Conservation (phyloP, 1,284 basidiomycete genomes). For the Mycena sp. region DNA sequence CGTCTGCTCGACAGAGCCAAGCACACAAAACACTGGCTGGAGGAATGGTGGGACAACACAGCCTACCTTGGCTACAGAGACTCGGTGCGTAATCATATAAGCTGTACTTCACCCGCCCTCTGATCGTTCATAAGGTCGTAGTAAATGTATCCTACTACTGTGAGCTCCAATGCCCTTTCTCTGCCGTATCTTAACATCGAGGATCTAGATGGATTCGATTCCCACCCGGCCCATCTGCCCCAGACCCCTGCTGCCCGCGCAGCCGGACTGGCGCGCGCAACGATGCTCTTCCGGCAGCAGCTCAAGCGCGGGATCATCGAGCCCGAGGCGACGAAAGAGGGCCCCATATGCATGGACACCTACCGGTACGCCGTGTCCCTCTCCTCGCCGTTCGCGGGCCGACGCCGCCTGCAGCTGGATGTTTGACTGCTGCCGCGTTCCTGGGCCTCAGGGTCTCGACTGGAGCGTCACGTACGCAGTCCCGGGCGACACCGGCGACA, state of each 20-base stretch:
- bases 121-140: conserved; percentile 60
- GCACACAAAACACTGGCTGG: conserved; percentile 75
- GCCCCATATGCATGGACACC: conserved; percentile 88
- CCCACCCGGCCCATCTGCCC: conserved; percentile 66
- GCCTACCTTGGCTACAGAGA: conserved; percentile 80
- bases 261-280: conserved; percentile 75
- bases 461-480: conserved; percentile 79
- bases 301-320: conserved; percentile 72
- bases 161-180: conserved; percentile 48
- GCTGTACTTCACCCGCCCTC: background rate
- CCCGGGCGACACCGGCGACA: conserved; percentile 69
- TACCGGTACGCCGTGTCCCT: conserved; percentile 68
- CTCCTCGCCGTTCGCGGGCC: conserved; percentile 1
- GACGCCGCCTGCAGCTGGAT: conserved; percentile 79
- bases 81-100: conserved; percentile 58
- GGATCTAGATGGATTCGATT: conserved; percentile 74
- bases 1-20: conserved; percentile 60
- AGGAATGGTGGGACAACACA: conserved; percentile 85
- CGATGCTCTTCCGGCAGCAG: conserved; percentile 77
- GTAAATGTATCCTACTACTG: conserved; percentile 88
- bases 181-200: background rate
- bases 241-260: conserved; percentile 74
- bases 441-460: conserved; percentile 75
- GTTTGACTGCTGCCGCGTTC: conserved; percentile 91
- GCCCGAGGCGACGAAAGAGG: conserved; percentile 80